Base-by-base conservation (phyloP, 768 basidiomycete genomes). In the Strobilomyces dryophilus region DNA sequence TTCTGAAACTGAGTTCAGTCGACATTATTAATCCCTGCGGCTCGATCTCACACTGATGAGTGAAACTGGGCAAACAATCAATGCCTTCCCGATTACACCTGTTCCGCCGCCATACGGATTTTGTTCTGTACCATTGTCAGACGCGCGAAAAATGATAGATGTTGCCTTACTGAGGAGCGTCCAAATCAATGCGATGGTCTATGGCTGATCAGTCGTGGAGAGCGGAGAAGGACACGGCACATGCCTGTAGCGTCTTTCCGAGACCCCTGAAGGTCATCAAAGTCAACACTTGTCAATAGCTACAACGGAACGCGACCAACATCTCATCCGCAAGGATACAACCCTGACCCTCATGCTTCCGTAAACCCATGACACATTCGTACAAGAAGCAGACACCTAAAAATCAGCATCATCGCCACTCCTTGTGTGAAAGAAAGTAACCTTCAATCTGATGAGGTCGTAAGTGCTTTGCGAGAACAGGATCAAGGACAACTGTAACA, bases 251-350 rank as follows among this genome's bases (percentile, higher is more conserved):
- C 1, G 94, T 97, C 74, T 99, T 99, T n/a, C 97, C 97, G 46
- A 99, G 81, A 46, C 95, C 95, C 95, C 95, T 87, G 75, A 18
- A 34, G 54, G 32, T 17, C 45, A 50, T 20, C 35, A 53, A 54
- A 42, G 45, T 61, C 18, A 62, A 17, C 26, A 47, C 27, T 66
- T 26, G 26, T 53, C 27, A 49, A 21, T 15, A 40, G 37, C 18
- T 17, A 34, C 31, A 48, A 26, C 32, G 45, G 17, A n/a, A 43
- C 8, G 49, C 35, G 37, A 55, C 69, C 32, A 56, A 92, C 93
- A 97, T 95, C 63, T 98, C 97, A 69, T 99, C 97, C 2, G 95
- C 97, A 32, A 99, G 79, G 58, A 99, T 97, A 61, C 92, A 95
- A 1, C 95, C 95, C 64, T 90, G 83, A 1, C 92, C 89, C 68